Evolutionary conservation across 148 eudicot genomes (phyloP).

Genomic region (Camellia sinensis): DNA sequence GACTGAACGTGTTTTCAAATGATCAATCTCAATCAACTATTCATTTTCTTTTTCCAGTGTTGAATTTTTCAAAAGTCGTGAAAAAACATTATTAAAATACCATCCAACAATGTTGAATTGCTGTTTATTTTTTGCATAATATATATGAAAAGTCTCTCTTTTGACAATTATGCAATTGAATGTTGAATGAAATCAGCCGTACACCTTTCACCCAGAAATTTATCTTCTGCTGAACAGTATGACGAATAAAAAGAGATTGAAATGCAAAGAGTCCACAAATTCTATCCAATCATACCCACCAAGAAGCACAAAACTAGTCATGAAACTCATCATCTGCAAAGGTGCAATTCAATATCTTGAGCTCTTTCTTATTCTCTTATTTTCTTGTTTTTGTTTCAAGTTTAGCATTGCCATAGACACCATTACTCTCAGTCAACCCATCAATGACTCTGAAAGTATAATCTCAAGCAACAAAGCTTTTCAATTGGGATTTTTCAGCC

Average conservation of each 20-base stretch:
- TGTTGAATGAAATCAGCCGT: background rate
- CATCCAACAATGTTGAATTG: no score
- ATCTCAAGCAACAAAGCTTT: slow-evolving; percentile 31
- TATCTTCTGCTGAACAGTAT: background rate
- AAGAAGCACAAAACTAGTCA: background rate
- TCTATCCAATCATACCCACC: background rate
- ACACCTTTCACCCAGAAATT: background rate
- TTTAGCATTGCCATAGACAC: slow-evolving; percentile 19
- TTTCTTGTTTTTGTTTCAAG: background rate
- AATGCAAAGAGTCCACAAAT: background rate
- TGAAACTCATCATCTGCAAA: background rate
- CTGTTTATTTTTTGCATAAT: no score
- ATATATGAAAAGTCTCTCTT: background rate
- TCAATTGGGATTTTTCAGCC: slow-evolving; percentile 46
- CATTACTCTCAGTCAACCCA: slow-evolving; percentile 18
- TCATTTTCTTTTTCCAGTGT: no score
- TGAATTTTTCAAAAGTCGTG: no score
- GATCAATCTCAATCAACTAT: no score
- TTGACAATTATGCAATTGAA: slow-evolving; percentile 12
- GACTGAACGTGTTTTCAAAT: no score
- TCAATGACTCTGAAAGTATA: slow-evolving; percentile 31
- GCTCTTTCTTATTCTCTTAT: slow-evolving; percentile 1
- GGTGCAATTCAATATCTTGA: background rate
- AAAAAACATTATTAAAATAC: no score
- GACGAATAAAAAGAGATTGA: background rate